Evolutionary conservation across 768 basidiomycete genomes (phyloP), one percentile per base, ranked within the genome.

Genomic region (Lactarius sp.): DNA sequence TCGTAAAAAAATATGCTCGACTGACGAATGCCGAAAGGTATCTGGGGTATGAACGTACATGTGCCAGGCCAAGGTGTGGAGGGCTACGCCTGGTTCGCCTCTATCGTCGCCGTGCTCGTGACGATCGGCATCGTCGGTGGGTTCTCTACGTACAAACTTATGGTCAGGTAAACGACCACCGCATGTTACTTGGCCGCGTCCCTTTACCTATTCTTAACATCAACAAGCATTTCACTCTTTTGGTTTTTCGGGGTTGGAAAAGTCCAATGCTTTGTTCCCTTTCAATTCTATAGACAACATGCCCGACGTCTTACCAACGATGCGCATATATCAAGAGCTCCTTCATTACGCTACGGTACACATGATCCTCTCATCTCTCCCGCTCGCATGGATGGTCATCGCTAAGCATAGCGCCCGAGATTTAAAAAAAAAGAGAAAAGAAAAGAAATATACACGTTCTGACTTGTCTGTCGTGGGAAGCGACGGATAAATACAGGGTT

Each of bases 41-140:
- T 97, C 14, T 96, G 94, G 94, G 95, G 96, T 13, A 98, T 98
- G 96, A 99, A 98, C 78, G 95, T 98, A 0, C 90, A 90, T 68
- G 97, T 99, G 1, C 97, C 97, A 0, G 94, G 94, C 0, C 81
- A 97, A 71, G 85, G 83, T 56, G 74, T 82, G 10, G 57, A 80
- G 75, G 81, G 81, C 1, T 90, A 85, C 69, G 76, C 77, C n/a
- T 94, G 93, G 94, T 98, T 98, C 73, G 76, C 83, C 44, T 85
- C 88, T 16, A 97, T 98, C 67, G 86, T 98, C 14, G 90, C 85
- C 0, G 81, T 79, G 39, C 81, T 98, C 0, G 84, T 85, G 2
- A 85, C 85, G 0, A 91, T 98, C 73, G 96, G 93, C 9, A 65
- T 90, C 56, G 73, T 94, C 33, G 92, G 92, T 3, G 89, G 87